Evolutionary conservation across 2,329 filamentous ascomycete genomes (phyloP).

Genomic region (Monosporascus sp.): DNA sequence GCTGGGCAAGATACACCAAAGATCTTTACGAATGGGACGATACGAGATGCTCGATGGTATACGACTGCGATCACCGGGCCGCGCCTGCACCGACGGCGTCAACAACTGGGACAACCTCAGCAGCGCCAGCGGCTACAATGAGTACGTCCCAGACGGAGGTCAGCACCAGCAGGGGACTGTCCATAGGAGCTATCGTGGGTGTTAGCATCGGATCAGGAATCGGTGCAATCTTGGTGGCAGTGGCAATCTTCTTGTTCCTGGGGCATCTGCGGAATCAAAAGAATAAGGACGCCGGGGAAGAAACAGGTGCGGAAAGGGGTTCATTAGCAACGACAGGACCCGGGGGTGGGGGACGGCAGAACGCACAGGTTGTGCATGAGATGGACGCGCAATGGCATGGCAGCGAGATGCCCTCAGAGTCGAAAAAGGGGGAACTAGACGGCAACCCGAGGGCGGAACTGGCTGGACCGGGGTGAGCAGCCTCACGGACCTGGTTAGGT

Average conservation of each 20-base stretch:
- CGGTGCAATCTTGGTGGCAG: slow-evolving; percentile 5
- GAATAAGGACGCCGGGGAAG: not conserved
- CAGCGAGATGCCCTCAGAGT: not conserved
- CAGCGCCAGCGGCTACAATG: slow-evolving; percentile 3
- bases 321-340: not conserved
- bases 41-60: slow-evolving; percentile 21
- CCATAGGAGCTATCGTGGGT: slow-evolving; percentile 10
- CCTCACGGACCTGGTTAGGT: slow-evolving; percentile 5
- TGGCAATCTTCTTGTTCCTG: slow-evolving; percentile 9
- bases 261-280: slow-evolving; percentile 1
- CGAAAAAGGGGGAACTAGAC: not conserved
- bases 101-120: not conserved
- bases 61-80: slow-evolving; percentile 24
- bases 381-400: not conserved
- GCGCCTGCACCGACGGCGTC: slow-evolving; percentile 3
- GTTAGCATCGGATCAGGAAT: slow-evolving; percentile 11
- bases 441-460: not conserved
- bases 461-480: not conserved
- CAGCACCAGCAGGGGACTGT: slow-evolving; percentile 1
- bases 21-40: slow-evolving; percentile 20
- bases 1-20: slow-evolving; percentile 21
- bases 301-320: not conserved
- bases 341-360: not conserved
- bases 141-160: not conserved
- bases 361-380: not conserved